Conservation (phyloP, 345 rosid species). For the Eutrema japonicum region DNA sequence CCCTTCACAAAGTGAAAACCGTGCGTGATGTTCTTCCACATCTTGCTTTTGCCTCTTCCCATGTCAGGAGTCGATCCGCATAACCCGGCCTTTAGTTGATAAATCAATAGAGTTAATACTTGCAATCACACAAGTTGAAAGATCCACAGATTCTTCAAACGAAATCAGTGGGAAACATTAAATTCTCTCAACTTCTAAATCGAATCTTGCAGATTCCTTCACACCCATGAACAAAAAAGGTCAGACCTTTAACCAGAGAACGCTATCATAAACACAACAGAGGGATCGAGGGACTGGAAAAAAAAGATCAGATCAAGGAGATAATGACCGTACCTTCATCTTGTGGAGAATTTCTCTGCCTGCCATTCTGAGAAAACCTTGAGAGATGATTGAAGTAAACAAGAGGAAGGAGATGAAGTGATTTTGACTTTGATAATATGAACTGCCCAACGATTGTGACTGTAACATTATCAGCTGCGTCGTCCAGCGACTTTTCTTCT, state of each 20-base stretch:
- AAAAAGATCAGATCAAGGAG: no score
- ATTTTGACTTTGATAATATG: slow-evolving; percentile 45
- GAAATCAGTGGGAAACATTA: not conserved
- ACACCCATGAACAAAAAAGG: not conserved
- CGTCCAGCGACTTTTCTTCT: slow-evolving; percentile 53
- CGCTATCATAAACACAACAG: not conserved
- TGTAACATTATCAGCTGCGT: slow-evolving; percentile 41
- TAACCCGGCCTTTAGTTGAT: slow-evolving; percentile 63
- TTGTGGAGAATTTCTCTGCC: slow-evolving; percentile 71
- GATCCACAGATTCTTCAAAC: not conserved
- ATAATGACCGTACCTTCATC: slow-evolving; percentile 55
- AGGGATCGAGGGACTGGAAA: not conserved
- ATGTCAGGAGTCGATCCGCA: slow-evolving; percentile 55
- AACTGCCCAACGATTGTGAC: slow-evolving; percentile 31
- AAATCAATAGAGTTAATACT: slow-evolving; percentile 15
- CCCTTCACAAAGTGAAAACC: slow-evolving; percentile 81
- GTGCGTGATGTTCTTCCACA: slow-evolving; percentile 61
- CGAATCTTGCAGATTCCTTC: not conserved
- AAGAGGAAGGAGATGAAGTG: slow-evolving; percentile 24
- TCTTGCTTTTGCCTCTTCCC: slow-evolving; percentile 82
- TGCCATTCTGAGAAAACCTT: slow-evolving; percentile 44
- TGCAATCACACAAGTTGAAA: not conserved
- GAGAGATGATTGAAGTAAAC: not conserved
- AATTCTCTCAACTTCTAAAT: not conserved
- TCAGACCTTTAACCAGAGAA: not conserved